Conservation (phyloP, 202 grass and related monocot genomes). For the Setaria italica region DNA sequence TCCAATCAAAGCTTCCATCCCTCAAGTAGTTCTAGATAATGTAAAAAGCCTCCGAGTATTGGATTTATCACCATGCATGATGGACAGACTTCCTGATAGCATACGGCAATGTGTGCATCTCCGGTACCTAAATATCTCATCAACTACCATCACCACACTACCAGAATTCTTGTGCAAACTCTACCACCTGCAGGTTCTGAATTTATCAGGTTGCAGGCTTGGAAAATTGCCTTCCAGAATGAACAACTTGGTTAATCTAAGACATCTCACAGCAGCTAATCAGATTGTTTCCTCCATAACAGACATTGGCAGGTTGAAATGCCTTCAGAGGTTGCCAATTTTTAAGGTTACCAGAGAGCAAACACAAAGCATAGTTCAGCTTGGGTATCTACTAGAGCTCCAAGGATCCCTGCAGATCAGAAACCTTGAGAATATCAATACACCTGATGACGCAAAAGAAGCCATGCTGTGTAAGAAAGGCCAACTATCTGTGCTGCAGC, state of each 20-base stretch:
- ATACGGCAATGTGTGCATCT: conserved; percentile 45
- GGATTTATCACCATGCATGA: conserved; percentile 52
- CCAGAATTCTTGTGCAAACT: conserved; percentile 54
- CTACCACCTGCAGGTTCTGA: conserved; percentile 62
- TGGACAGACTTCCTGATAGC: conserved; percentile 43
- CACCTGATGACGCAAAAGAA: conserved; percentile 43
- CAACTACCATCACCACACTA: conserved; percentile 26
- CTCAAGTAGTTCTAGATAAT: conserved; percentile 39
- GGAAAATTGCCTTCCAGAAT: conserved; percentile 40
- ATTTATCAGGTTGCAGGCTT: conserved; percentile 47
- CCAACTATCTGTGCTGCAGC: conserved; percentile 42
- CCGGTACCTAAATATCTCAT: conserved; percentile 48
- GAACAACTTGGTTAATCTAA: conserved; percentile 54
- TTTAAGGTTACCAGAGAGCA: conserved; percentile 46
- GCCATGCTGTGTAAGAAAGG: conserved; percentile 51
- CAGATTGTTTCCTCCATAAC: conserved; percentile 49
- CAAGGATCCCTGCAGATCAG: conserved; percentile 51
- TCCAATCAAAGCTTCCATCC: conserved; percentile 14
- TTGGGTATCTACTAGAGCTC: conserved; percentile 60
- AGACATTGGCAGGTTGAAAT: conserved; percentile 55
- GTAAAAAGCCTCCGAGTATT: conserved; percentile 28
- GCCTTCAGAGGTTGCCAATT: conserved; percentile 54
- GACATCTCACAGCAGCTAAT: conserved; percentile 47
- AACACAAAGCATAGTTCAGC: conserved; percentile 48
- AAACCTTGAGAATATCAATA: conserved; percentile 59